Percentiles rank a stretch among this genome's conserved stretches.
Evolutionary conservation across 2,329 filamentous ascomycete species (phyloP).

Genomic region (Didymellaceae sp.): DNA sequence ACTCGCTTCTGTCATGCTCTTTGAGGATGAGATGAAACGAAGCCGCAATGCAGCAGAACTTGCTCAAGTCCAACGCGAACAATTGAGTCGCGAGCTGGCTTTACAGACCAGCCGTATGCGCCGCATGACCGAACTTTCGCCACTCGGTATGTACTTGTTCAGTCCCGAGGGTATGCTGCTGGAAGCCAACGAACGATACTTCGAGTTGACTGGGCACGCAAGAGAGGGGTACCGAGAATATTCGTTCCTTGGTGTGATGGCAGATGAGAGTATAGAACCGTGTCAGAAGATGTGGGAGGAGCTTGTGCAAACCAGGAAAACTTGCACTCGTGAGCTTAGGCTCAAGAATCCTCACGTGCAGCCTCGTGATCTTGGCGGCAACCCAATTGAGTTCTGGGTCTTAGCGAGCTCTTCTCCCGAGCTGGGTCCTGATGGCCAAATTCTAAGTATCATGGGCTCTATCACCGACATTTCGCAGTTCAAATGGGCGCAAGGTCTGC

Average conservation of each 20-base stretch:
- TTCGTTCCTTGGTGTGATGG: slow-evolving; percentile 53
- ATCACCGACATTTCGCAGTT: slow-evolving; percentile 43
- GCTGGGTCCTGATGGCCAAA: slow-evolving; percentile 30
- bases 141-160: slow-evolving; percentile 43
- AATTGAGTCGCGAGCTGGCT: slow-evolving; percentile 35
- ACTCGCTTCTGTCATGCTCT: slow-evolving; percentile 42
- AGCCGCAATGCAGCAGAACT: slow-evolving; percentile 36
- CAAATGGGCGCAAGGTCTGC: slow-evolving; percentile 47
- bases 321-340: slow-evolving; percentile 53
- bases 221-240: slow-evolving; percentile 50
- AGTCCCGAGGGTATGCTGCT: slow-evolving; percentile 51
- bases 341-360: slow-evolving; percentile 46
- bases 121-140: slow-evolving; percentile 44
- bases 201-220: slow-evolving; percentile 55
- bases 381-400: slow-evolving; percentile 55
- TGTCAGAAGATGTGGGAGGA: slow-evolving; percentile 51
- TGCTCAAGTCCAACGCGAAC: slow-evolving; percentile 38
- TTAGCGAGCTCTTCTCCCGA: slow-evolving; percentile 43
- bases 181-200: slow-evolving; percentile 56
- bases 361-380: slow-evolving; percentile 46
- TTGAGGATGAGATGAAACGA: slow-evolving; percentile 41
- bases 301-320: slow-evolving; percentile 42
- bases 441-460: slow-evolving; percentile 40
- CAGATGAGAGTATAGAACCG: slow-evolving; percentile 40
- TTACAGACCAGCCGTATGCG: slow-evolving; percentile 43